phyloP scores from a whole-genome alignment of 768 basidiomycete genomes.

The Lactarius quietus region DNA sequence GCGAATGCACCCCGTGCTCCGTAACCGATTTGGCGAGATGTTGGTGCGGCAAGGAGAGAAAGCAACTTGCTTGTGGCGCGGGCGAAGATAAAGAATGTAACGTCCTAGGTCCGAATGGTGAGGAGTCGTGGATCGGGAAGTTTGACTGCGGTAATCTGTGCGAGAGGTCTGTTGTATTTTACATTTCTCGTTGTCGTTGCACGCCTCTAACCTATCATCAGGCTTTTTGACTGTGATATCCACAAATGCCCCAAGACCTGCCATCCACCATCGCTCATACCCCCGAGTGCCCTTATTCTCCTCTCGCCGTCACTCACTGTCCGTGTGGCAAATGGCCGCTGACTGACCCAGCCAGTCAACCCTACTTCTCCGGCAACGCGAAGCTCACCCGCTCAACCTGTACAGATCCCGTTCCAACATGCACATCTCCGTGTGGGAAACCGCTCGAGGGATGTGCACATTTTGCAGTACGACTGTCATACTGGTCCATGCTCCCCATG shows the following conservation, averaged over 20 bases:
- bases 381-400: constrained; percentile 44
- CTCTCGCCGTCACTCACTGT: constrained; percentile 63
- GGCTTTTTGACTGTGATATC: constrained; percentile 68
- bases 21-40: constrained; percentile 55
- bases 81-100: constrained; percentile 44
- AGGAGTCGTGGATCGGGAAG: constrained; percentile 60
- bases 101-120: constrained; percentile 36
- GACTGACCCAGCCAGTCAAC: constrained; percentile 34
- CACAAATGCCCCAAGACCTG: constrained; percentile 75
- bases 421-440: constrained; percentile 63
- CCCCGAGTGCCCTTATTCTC: constrained; percentile 71
- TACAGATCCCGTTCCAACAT: constrained; percentile 77
- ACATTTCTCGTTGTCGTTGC: not conserved
- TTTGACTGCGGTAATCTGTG: constrained; percentile 62
- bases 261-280: constrained; percentile 62
- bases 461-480: constrained; percentile 71
- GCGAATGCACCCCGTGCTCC: constrained; percentile 64
- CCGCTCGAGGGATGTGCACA: constrained; percentile 67
- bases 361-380: constrained; percentile 41
- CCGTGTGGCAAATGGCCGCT: constrained; percentile 75
- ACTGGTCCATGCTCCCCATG: constrained; percentile 80
- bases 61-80: constrained; percentile 62
- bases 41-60: constrained; percentile 73
- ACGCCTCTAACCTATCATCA: constrained; percentile 29
- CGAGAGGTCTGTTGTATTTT: constrained; percentile 41